phyloP scores from a whole-genome alignment of 1,284 basidiomycete species.

The Puccinia triticina region DNA sequence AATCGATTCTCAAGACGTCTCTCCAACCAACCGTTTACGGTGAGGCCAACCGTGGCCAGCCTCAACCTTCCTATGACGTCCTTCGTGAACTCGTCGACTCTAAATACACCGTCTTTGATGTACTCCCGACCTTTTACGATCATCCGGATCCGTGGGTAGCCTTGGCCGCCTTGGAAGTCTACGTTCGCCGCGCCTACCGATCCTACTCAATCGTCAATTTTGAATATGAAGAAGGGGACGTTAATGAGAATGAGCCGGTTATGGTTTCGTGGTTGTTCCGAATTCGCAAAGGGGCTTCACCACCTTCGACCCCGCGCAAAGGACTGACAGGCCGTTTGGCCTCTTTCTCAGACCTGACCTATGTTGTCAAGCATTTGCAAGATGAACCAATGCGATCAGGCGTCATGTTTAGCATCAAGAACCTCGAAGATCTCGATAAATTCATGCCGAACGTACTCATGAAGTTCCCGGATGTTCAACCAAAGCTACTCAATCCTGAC shows the following conservation, averaged over 20 bases:
- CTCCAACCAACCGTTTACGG: constrained; percentile 86
- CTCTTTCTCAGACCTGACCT: constrained; percentile 89
- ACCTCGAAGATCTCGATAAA: constrained; percentile 70
- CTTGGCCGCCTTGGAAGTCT: constrained; percentile 92
- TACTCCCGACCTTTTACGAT: constrained; percentile 92
- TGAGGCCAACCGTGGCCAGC: constrained; percentile 72
- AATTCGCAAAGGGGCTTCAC: constrained; percentile 70
- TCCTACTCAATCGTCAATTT: constrained; percentile 89
- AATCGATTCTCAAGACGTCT: constrained; percentile 84
- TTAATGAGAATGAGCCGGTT: constrained; percentile 75
- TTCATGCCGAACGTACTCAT: constrained; percentile 65
- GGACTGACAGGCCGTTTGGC: constrained; percentile 66
- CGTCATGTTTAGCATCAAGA: constrained; percentile 83
- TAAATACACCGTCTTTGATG: constrained; percentile 94
- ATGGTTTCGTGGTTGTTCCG: constrained; percentile 92
- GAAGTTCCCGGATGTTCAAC: constrained; percentile 55
- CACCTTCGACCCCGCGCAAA: constrained; percentile 66
- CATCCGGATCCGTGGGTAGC: constrained; percentile 81
- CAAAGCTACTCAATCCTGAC: constrained; percentile 63
- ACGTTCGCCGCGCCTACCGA: constrained; percentile 91
- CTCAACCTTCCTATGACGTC: constrained; percentile 78
- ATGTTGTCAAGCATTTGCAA: constrained; percentile 77
- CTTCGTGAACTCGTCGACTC: constrained; percentile 94
- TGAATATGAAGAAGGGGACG: constrained; percentile 88
- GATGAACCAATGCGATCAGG: constrained; percentile 84